These are phyloP conservation scores for Saccharomycopsis fibuligera DNA, from an alignment of 805 yeast species.

Conservation along the genomic window DNA sequence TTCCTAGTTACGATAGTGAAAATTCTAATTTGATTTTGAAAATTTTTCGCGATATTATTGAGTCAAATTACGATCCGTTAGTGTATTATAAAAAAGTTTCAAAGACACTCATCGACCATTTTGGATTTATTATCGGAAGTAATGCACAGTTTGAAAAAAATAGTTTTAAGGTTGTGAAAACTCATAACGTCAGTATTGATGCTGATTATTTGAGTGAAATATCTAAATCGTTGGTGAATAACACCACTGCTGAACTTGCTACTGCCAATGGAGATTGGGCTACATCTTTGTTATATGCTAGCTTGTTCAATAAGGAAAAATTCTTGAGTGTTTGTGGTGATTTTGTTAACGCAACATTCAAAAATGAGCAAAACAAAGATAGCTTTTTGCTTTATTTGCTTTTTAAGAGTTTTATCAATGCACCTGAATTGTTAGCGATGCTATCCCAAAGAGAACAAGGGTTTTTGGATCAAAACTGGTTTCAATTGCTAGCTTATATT, in stretches of 20 bases:
- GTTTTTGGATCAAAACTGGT: conserved; percentile 16
- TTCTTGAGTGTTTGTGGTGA: conserved; percentile 10
- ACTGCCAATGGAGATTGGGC: conserved; percentile 14
- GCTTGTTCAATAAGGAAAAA: conserved; percentile 17
- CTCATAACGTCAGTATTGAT: conserved; percentile 5
- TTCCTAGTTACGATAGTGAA: conserved; percentile 1
- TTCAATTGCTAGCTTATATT: conserved; percentile 14
- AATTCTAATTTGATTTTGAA: conserved; percentile 15
- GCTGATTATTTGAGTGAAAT: conserved; percentile 4
- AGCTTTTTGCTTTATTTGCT: conserved; percentile 14
- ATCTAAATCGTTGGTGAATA: background rate
- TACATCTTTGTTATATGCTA: conserved; percentile 15
- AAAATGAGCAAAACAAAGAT: conserved; percentile 5
- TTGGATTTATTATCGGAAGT: conserved; percentile 10
- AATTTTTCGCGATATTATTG: conserved; percentile 9
- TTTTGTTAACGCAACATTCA: conserved; percentile 9
- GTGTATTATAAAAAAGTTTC: conserved; percentile 7
- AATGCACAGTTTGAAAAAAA: background rate
- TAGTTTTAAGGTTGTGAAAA: background rate
- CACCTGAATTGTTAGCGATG: conserved; percentile 6
- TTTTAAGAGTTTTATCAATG: conserved; percentile 15
- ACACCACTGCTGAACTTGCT: conserved; percentile 5
- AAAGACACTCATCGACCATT: conserved; percentile 12
- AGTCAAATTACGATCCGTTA: background rate
- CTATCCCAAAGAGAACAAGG: conserved; percentile 4